These are phyloP conservation scores for Naegleria fowleri DNA, from an alignment of 208 protist species.

Conservation along the genomic window DNA sequence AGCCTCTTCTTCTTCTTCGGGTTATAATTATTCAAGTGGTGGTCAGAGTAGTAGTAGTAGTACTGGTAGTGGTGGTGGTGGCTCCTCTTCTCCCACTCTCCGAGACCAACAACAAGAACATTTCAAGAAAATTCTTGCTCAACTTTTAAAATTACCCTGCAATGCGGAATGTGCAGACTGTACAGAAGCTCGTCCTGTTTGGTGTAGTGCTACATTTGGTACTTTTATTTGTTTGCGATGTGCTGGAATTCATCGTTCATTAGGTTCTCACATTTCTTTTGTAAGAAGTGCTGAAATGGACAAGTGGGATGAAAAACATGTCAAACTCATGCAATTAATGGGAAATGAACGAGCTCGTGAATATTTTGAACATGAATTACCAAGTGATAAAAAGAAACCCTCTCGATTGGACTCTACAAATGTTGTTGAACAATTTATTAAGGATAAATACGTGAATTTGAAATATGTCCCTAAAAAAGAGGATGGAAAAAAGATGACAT, in stretches of 20 bases:
- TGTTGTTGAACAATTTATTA: not conserved
- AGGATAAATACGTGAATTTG: not conserved
- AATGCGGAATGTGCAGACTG: not conserved
- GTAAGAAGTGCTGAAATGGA: not conserved
- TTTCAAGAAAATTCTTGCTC: not conserved
- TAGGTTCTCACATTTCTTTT: constrained; percentile 47
- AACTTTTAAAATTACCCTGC: not conserved
- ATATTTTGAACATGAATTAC: not conserved
- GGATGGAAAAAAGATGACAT: not conserved
- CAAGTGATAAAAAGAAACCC: not conserved
- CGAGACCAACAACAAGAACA: not conserved
- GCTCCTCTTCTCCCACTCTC: not conserved
- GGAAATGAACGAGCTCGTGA: not conserved
- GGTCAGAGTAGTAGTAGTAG: no score
- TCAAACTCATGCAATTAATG: not conserved
- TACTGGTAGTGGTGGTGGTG: no score
- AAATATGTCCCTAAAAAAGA: not conserved
- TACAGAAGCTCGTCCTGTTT: not conserved
- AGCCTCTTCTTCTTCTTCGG: no score
- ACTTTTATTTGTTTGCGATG: constrained; percentile 42
- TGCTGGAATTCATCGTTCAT: constrained; percentile 47
- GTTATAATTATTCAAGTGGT: no score
- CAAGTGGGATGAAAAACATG: not conserved
- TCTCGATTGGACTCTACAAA: not conserved
- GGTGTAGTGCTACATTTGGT: constrained; percentile 23